Conservation (phyloP, 352 stramenopile species). For the Globisporangium camurandrum region DNA sequence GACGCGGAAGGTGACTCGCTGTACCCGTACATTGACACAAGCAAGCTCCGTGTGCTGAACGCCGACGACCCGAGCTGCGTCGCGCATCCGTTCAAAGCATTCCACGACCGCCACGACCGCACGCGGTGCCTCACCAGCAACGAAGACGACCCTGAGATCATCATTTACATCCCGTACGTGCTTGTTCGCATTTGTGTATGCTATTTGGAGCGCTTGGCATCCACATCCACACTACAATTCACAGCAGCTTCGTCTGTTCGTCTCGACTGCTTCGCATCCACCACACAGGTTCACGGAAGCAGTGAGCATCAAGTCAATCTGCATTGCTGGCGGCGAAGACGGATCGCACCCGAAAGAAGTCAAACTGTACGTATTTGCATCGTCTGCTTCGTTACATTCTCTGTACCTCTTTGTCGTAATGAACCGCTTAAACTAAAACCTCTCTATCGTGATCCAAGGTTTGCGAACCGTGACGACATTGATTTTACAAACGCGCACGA, state of each 20-base stretch:
- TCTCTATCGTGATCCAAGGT: conserved; percentile 20
- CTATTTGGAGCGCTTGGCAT: no score
- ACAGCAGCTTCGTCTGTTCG: background rate
- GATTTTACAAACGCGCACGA: conserved; percentile 81
- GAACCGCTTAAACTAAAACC: no score
- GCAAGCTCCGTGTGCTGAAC: conserved; percentile 79
- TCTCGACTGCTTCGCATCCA: background rate
- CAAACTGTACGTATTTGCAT: conserved; percentile 56
- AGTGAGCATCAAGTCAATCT: conserved; percentile 86
- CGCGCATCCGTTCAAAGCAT: conserved; percentile 77
- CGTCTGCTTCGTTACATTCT: background rate
- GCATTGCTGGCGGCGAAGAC: conserved; percentile 71
- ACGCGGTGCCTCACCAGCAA: conserved; percentile 66
- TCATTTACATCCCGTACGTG: conserved; percentile 69
- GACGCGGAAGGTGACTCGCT: conserved; percentile 72
- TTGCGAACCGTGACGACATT: conserved; percentile 80
- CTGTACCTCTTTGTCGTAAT: background rate
- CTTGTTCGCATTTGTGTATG: background rate
- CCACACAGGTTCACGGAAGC: conserved; percentile 68
- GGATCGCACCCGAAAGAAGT: conserved; percentile 73
- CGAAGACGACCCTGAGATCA: conserved; percentile 79
- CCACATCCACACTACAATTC: no score
- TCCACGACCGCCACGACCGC: conserved; percentile 60
- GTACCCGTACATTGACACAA: conserved; percentile 82
- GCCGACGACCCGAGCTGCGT: conserved; percentile 49